A percentile compares a stretch with the other conserved stretches of the same genome.
Conservation (phyloP, 1,284 basidiomycete species). For the Hemileia vastatrix region DNA sequence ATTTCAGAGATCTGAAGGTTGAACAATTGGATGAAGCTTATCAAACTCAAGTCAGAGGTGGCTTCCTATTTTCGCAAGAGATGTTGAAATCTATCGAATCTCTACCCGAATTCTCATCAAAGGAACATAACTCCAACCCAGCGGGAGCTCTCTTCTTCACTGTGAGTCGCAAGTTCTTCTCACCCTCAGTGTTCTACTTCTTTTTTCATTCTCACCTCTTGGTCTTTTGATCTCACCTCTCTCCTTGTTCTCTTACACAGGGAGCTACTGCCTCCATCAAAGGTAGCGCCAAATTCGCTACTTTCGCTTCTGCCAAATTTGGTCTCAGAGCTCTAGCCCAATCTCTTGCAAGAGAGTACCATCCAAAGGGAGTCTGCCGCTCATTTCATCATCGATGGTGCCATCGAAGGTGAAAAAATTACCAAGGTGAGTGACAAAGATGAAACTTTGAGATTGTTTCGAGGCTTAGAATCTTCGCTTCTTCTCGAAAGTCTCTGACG, state of each 20-base stretch:
- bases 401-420: no score
- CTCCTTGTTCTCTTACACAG: no score
- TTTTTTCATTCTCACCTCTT: no score
- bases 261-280: slow-evolving; percentile 31
- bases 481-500: background rate
- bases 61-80: slow-evolving; percentile 27
- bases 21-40: slow-evolving; percentile 27
- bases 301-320: slow-evolving; percentile 30
- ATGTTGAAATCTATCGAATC: slow-evolving; percentile 28
- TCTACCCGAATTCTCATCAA: slow-evolving; percentile 10
- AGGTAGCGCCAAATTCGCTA: slow-evolving; percentile 28
- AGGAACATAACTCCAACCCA: no score
- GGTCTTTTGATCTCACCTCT: no score
- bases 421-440: no score
- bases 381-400: slow-evolving; percentile 32
- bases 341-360: slow-evolving; percentile 28
- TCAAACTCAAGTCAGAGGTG: slow-evolving; percentile 25
- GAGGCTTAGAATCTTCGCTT: no score
- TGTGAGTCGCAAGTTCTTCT: no score
- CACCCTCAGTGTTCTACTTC: no score
- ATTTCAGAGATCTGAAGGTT: slow-evolving; percentile 27
- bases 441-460: no score
- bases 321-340: slow-evolving; percentile 29
- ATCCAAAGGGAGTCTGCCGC: slow-evolving; percentile 29
- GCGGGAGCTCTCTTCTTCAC: no score